Conservation (phyloP, 83 land plant species). For the Larix sibirica region DNA sequence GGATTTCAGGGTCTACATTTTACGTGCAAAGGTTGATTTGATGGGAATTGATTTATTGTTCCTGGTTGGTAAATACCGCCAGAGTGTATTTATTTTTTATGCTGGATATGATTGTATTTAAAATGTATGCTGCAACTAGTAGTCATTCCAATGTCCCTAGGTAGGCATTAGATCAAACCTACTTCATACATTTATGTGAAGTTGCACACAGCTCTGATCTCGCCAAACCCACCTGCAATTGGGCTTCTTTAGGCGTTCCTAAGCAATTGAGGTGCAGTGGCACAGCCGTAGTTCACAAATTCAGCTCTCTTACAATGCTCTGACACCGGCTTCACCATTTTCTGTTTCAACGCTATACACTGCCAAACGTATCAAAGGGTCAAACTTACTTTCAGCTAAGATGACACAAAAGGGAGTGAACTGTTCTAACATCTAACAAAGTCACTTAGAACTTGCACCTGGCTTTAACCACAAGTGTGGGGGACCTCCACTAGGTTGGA, state of each 20-base stretch:
- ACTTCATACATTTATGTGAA: neutral
- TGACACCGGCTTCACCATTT: too few species aligned
- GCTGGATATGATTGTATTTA: neutral
- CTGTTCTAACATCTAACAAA: too few species aligned
- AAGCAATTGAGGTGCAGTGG: neutral
- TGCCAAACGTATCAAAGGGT: too few species aligned
- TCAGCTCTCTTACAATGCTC: too few species aligned
- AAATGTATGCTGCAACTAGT: neutral
- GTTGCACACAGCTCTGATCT: neutral
- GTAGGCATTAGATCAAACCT: neutral
- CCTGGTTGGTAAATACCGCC: neutral
- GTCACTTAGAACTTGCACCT: too few species aligned
- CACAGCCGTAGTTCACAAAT: too few species aligned
- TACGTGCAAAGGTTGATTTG: neutral
- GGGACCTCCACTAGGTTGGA: too few species aligned
- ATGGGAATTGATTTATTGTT: neutral
- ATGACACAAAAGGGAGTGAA: too few species aligned
- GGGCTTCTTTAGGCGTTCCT: neutral
- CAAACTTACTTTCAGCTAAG: too few species aligned
- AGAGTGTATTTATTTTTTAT: neutral
- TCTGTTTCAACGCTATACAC: too few species aligned
- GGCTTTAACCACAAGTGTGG: too few species aligned
- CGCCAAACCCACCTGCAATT: neutral
- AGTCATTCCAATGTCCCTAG: neutral
- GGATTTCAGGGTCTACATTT: neutral